phyloP scores from a whole-genome alignment of 805 yeast genomes.

The Maudiozyma serrabonitensis region DNA sequence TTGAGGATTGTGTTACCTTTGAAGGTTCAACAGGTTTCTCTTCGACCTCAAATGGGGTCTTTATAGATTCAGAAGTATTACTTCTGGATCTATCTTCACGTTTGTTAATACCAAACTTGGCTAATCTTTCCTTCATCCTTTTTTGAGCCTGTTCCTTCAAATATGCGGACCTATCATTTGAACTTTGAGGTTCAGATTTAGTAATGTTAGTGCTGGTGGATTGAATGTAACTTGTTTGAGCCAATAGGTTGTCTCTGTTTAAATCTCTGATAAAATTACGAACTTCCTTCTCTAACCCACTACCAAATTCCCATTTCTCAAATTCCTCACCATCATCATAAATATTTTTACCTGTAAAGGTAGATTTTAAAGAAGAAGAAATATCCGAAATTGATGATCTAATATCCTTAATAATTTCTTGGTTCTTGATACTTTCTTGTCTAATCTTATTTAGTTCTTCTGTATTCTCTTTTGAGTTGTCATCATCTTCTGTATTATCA shows the following conservation, averaged over 20 bases:
- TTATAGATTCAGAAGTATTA: neutral
- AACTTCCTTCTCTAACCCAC: constrained; percentile 61
- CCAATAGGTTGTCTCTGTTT: constrained; percentile 13
- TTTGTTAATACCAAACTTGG: constrained; percentile 62
- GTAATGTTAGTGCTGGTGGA: neutral
- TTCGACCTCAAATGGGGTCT: constrained; percentile 6
- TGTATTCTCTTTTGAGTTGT: constrained; percentile 4
- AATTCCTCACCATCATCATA: constrained; percentile 39
- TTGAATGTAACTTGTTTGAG: neutral
- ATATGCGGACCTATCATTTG: constrained; percentile 63
- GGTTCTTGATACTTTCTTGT: constrained; percentile 45
- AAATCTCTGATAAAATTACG: constrained; percentile 50
- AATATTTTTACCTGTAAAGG: constrained; percentile 17
- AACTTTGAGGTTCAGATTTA: constrained; percentile 32
- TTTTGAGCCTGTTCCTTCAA: constrained; percentile 74
- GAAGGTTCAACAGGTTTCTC: constrained; percentile 7
- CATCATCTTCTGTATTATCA: constrained; percentile 1
- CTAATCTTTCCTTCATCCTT: constrained; percentile 78
- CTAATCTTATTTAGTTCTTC: constrained; percentile 42
- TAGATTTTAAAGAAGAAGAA: constrained; percentile 31
- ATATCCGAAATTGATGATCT: constrained; percentile 58
- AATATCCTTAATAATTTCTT: constrained; percentile 55
- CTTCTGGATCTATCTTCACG: constrained; percentile 12
- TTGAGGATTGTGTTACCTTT: neutral
- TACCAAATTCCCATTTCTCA: constrained; percentile 72